These are phyloP conservation scores for Cynanchum wilfordii DNA, from an alignment of 257 asterid species.

Conservation along the genomic window DNA sequence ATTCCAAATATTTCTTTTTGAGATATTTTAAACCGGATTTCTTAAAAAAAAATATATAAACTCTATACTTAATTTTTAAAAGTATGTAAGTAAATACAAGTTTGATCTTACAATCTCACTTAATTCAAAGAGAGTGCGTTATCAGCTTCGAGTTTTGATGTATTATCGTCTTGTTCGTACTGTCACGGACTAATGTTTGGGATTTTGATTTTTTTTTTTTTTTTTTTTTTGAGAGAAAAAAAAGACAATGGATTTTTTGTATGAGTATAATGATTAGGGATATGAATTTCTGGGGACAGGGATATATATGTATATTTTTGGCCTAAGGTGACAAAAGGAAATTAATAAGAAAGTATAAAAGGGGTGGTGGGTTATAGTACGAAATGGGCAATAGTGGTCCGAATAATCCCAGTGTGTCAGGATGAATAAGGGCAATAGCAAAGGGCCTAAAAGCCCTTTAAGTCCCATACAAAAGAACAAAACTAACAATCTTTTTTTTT, in stretches of 20 bases:
- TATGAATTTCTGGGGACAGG: not conserved
- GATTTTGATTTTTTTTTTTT: not conserved
- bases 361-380: not conserved
- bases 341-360: not conserved
- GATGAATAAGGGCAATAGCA: not conserved
- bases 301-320: too few species aligned
- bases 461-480: constrained; percentile 12
- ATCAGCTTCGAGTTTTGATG: too few species aligned
- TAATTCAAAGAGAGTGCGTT: too few species aligned
- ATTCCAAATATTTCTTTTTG: not conserved
- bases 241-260: not conserved
- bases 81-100: too few species aligned
- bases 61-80: not conserved
- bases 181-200: constrained; percentile 5
- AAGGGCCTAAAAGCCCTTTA: constrained; percentile 4
- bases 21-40: not conserved
- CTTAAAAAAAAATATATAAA: not conserved
- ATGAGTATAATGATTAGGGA: not conserved
- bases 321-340: not conserved
- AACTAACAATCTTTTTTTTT: not conserved
- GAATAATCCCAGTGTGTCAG: not conserved
- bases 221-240: not conserved
- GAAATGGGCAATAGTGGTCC: constrained; percentile 8
- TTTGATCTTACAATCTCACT: too few species aligned
- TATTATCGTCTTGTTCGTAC: not conserved